Evolutionary conservation across 2,329 filamentous ascomycete genomes (phyloP).

Genomic region (Sclerotinia spermophila): DNA sequence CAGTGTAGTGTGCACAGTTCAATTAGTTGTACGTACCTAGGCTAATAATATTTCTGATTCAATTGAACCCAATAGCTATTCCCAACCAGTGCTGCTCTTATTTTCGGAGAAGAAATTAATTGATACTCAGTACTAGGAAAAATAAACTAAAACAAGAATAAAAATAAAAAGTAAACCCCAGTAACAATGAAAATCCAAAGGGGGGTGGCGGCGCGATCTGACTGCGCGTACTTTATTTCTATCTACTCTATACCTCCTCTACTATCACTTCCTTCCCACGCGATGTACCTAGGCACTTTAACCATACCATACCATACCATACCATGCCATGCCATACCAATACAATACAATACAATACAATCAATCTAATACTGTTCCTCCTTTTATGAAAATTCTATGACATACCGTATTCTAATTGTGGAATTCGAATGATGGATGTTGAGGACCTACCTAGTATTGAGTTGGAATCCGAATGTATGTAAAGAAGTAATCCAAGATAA

Average conservation of each 20-base stretch:
- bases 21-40: background rate
- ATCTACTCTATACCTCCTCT: background rate
- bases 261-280: background rate
- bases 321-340: too few species aligned
- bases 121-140: background rate
- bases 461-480: too few species aligned
- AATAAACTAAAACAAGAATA: background rate
- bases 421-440: background rate
- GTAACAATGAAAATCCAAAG: background rate
- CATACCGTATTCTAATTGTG: background rate
- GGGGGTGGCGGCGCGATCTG: background rate
- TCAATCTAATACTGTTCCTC: background rate
- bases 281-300: too few species aligned
- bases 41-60: background rate
- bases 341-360: too few species aligned
- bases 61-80: background rate
- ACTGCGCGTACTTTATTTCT: background rate
- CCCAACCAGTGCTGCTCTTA: background rate
- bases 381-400: background rate
- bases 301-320: too few species aligned
- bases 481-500: background rate
- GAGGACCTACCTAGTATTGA: too few species aligned
- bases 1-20: background rate
- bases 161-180: background rate
- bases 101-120: background rate